Conservation (phyloP, 345 rosid genomes). For the Angophora floribunda region DNA sequence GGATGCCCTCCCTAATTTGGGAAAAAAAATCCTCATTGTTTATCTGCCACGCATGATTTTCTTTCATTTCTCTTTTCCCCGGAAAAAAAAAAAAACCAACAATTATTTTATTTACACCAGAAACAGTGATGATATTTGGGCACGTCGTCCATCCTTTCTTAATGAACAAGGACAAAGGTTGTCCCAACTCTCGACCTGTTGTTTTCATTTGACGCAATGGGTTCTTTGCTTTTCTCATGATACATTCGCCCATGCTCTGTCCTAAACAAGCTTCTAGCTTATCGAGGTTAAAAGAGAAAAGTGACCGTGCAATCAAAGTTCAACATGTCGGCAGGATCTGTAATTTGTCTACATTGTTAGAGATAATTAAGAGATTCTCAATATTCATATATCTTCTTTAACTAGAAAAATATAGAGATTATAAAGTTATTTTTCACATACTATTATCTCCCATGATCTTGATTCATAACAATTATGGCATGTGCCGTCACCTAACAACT, state of each 20-base stretch:
- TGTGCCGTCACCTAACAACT: not conserved
- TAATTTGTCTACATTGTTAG: not conserved
- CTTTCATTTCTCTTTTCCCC: not conserved
- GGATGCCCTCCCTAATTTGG: constrained; percentile 26
- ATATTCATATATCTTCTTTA: not conserved
- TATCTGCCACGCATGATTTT: constrained; percentile 62
- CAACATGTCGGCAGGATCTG: not conserved
- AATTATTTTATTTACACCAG: not conserved
- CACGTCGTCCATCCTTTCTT: constrained; percentile 18
- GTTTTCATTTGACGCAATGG: constrained; percentile 1
- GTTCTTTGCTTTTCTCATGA: not conserved
- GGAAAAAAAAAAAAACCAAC: not conserved
- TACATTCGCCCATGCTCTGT: not conserved
- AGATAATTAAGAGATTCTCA: not conserved
- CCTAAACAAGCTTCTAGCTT: not conserved
- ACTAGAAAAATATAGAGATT: not conserved
- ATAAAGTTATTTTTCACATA: not conserved
- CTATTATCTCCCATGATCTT: not conserved
- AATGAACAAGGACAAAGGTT: constrained; percentile 19
- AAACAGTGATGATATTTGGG: constrained; percentile 8
- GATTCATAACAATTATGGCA: not conserved
- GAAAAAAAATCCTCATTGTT: constrained; percentile 39
- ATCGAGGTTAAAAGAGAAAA: not conserved
- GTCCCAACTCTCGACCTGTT: constrained; percentile 7
- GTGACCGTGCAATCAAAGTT: not conserved